Evolutionary conservation across 1,139 yeast genomes (phyloP).

Genomic region (Lodderomyces parapsilosis): DNA sequence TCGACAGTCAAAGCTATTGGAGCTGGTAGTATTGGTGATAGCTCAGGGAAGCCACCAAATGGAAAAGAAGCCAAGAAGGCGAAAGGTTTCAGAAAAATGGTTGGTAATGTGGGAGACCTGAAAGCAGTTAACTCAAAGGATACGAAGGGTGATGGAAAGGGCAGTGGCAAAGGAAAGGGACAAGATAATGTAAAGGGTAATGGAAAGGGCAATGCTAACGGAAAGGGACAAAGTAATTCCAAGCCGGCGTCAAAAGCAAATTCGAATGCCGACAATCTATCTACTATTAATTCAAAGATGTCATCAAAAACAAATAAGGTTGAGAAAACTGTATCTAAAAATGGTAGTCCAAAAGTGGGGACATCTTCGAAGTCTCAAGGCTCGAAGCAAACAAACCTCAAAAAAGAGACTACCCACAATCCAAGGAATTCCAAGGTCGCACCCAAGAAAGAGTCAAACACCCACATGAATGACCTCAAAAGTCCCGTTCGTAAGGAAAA

Average conservation of each 20-base stretch:
- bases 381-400: no score
- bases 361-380: no score
- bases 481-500: not conserved
- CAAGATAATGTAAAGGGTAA: not conserved
- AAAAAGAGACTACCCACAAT: no score
- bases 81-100: not conserved
- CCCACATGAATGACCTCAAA: not conserved
- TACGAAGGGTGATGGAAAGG: not conserved
- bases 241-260: no score
- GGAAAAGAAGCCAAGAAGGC: not conserved
- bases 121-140: not conserved
- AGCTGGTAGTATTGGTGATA: conserved; percentile 16
- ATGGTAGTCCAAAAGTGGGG: no score
- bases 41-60: not conserved
- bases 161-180: not conserved
- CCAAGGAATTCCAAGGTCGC: not conserved
- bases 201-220: not conserved
- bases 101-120: not conserved
- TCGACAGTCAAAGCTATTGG: conserved; percentile 46
- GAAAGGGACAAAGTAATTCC: no score
- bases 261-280: no score
- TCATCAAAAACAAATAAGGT: no score
- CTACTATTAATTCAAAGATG: no score
- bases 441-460: not conserved
- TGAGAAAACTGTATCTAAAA: no score